These are phyloP conservation scores for Macrophomina pseudophaseolina DNA, from an alignment of 2,329 filamentous ascomycete species.

Conservation along the genomic window DNA sequence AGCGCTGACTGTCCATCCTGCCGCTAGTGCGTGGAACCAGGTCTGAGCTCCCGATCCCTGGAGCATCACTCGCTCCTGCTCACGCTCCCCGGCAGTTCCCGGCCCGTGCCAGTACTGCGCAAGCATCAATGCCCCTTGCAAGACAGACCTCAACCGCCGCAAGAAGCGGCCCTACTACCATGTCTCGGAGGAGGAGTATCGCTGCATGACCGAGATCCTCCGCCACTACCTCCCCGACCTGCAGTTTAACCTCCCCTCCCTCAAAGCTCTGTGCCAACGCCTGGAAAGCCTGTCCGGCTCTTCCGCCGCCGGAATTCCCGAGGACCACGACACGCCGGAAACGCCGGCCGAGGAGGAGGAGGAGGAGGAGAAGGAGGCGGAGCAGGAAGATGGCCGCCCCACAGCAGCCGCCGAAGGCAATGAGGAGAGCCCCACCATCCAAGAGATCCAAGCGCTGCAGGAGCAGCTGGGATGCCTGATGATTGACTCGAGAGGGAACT, in stretches of 20 bases:
- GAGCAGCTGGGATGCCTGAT: slow-evolving; percentile 45
- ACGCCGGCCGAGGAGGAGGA: slow-evolving; percentile 36
- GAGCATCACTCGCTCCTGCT: not conserved
- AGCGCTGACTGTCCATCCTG: slow-evolving; percentile 37
- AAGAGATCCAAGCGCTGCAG: slow-evolving; percentile 42
- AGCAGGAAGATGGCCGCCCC: slow-evolving; percentile 34
- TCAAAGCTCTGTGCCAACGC: slow-evolving; percentile 35
- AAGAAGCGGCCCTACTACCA: slow-evolving; percentile 45
- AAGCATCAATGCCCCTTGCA: slow-evolving; percentile 42
- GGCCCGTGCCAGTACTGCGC: slow-evolving; percentile 47
- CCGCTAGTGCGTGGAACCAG: slow-evolving; percentile 44
- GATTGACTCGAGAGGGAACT: slow-evolving; percentile 42
- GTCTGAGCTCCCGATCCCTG: slow-evolving; percentile 33
- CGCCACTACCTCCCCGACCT: slow-evolving; percentile 44
- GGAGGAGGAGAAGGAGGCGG: slow-evolving; percentile 9
- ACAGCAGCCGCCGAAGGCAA: slow-evolving; percentile 10
- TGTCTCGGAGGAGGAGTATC: slow-evolving; percentile 47
- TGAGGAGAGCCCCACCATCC: slow-evolving; percentile 31
- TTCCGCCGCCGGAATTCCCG: not conserved
- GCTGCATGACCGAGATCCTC: slow-evolving; percentile 44
- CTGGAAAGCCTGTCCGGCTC: not conserved
- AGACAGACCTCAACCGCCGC: slow-evolving; percentile 42
- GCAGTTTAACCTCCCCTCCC: slow-evolving; percentile 41
- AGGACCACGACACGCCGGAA: slow-evolving; percentile 26
- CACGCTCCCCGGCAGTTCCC: slow-evolving; percentile 36